phyloP scores from a whole-genome alignment of 2,329 filamentous ascomycete species.

The Talaromyces pinophilus region DNA sequence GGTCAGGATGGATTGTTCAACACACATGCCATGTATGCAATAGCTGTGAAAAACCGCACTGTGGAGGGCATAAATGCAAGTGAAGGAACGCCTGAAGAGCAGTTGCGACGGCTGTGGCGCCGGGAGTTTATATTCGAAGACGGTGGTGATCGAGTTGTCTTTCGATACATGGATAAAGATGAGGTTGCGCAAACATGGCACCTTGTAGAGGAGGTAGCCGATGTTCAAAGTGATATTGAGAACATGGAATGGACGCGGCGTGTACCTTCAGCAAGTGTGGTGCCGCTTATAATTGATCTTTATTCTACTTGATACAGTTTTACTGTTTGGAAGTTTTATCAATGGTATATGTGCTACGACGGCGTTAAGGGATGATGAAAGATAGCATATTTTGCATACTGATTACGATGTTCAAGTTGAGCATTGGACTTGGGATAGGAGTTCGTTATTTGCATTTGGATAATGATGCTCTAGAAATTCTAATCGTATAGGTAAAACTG shows the following conservation, averaged over 20 bases:
- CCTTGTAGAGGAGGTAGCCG: constrained; percentile 8
- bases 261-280: background rate
- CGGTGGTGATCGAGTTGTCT: constrained; percentile 7
- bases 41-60: constrained; percentile 8
- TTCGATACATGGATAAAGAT: constrained; percentile 16
- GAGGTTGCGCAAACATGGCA: background rate
- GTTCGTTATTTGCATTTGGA: background rate
- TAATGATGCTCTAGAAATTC: background rate
- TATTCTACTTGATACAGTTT: constrained; percentile 4
- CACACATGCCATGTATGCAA: constrained; percentile 8
- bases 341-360: background rate
- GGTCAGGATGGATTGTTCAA: constrained; percentile 15
- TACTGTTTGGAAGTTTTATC: background rate
- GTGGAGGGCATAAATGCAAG: constrained; percentile 4
- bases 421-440: background rate
- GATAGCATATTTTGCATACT: background rate
- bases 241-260: constrained; percentile 1
- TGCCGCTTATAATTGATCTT: background rate
- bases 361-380: background rate
- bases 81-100: constrained; percentile 13
- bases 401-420: background rate
- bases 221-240: background rate
- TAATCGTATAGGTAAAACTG: background rate
- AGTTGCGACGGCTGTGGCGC: constrained; percentile 15
- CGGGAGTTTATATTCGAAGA: constrained; percentile 15